Evolutionary conservation across 2,329 filamentous ascomycete genomes (phyloP), one percentile per base, ranked within the genome.

Genomic region (Corynespora cassiicola): DNA sequence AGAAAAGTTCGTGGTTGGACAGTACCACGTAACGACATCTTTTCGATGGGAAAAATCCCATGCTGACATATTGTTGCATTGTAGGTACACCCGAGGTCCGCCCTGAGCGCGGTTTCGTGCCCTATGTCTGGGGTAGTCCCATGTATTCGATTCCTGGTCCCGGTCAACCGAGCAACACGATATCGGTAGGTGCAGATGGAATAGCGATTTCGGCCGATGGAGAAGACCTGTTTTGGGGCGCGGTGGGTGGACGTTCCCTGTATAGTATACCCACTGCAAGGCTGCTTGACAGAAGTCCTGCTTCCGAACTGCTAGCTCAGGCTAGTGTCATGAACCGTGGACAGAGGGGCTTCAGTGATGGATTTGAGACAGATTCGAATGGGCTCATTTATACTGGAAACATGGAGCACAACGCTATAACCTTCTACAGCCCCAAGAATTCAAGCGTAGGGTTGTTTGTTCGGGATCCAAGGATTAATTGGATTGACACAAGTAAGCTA

Each of bases 281-380:
- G 6, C 64, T 79, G 6, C 67, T 66, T 0, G 56, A 63, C 14
- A 66, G 66, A 6, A 71, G 78, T 50, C 52, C 76, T 1, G 49
- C 70, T 3, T 69, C 74, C 1, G 65, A 72, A 38, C 56, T 66
- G 26, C 63, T 67, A 1, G 72, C 76, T 6, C 66, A 65, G n/a
- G 66, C 72, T 35, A 76, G 75, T 34, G 73, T 78, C 7, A 68
- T 66, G 4, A 69, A 61, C 18, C 69, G 75, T 9, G 75, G 75
- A 66, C 55, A 66, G 17, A 70, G 68, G 14, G 76, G 75, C 28
- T 75, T 75, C 2, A 64, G 75, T 5, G 75, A 78, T 46, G 76
- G 76, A 1, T 68, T 78, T 23, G 75, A 79, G 47, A 75, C 71
- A 1, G 76, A 78, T 34, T 70, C 64, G 5, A 77, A 77, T 30